Base-by-base conservation (phyloP, 805 yeast genomes). In the Lipomyces yamanashiensis region DNA sequence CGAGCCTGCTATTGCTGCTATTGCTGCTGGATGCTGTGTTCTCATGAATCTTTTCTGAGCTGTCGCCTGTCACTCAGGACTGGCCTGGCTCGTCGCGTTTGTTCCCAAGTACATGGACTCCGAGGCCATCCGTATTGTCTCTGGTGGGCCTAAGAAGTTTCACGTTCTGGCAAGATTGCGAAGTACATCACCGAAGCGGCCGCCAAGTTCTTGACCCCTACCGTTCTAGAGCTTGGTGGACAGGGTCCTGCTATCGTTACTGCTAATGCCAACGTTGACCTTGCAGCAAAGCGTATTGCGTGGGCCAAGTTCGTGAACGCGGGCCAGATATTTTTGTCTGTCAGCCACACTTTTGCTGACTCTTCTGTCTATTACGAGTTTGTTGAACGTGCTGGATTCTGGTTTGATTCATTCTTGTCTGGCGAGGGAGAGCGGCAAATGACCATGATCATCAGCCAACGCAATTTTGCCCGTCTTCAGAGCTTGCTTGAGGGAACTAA, bases 301-400 rank as follows among this genome's bases (percentile, higher is more conserved):
- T 87, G 89, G 85, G 89, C 88, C 12, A 81, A 85, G 58, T 87
- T 85, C 71, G 75, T 83, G 21, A 89, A 87, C 72, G 81, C 86
- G 17, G 95, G 96, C 15, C 95, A 89, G 75, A 83, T 89, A 0
- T 89, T 95, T 80, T 87, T 88, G 41, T 85, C 91, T 13, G 84
- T 87, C 12, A 93, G 88, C 73, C 88, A 87, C 71, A 74, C 86
- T 1, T 69, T 88, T 58, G 86, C 83, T 9, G 87, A 85, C 61
- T 84, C 80, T 57, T 72, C 78, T 2, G 72, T 83, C n/a, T 83
- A 84, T 69, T 81, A 78, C 19, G 76, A 80, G 53, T 80, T 86
- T 50, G 74, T 83, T 8, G 67, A 69, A 0, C 75, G 74, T 1
- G 77, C 80, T 47, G 72, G 88, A 2, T 52, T 19, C 15, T 53